These are phyloP conservation scores for Astraeus odoratus DNA, from an alignment of 768 basidiomycete genomes.

Conservation along the genomic window DNA sequence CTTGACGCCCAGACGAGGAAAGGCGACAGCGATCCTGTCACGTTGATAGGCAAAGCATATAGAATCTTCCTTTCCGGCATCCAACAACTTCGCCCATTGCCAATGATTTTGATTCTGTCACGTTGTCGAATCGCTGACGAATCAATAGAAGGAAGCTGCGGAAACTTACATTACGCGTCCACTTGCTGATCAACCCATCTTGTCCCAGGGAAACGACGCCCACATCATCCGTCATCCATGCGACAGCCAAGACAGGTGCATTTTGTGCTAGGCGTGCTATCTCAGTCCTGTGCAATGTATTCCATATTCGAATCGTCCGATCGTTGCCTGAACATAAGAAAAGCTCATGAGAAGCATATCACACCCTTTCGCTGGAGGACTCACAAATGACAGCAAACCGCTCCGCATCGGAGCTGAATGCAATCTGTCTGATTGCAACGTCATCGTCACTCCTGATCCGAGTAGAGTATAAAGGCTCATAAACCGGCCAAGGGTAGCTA, in stretches of 20 bases:
- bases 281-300: constrained; percentile 40
- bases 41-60: constrained; percentile 48
- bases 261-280: constrained; percentile 51
- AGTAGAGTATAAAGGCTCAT: constrained; percentile 30
- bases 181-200: constrained; percentile 53
- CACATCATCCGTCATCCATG: constrained; percentile 54
- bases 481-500: constrained; percentile 42
- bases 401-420: constrained; percentile 47
- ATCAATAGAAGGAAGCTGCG: background rate
- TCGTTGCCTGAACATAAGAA: constrained; percentile 45
- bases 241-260: constrained; percentile 39
- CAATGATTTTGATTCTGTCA: constrained; percentile 43
- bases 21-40: constrained; percentile 57
- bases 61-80: constrained; percentile 40
- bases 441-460: constrained; percentile 41
- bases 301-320: constrained; percentile 59
- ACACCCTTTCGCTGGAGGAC: constrained; percentile 17
- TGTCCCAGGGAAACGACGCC: constrained; percentile 51
- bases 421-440: constrained; percentile 39
- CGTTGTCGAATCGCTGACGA: background rate
- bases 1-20: constrained; percentile 51
- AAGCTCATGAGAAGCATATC: background rate
- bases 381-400: constrained; percentile 53
- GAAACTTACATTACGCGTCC: constrained; percentile 47
- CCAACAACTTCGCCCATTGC: constrained; percentile 50